Conservation (phyloP, 1,139 yeast species). For the Candida freyschussii region DNA sequence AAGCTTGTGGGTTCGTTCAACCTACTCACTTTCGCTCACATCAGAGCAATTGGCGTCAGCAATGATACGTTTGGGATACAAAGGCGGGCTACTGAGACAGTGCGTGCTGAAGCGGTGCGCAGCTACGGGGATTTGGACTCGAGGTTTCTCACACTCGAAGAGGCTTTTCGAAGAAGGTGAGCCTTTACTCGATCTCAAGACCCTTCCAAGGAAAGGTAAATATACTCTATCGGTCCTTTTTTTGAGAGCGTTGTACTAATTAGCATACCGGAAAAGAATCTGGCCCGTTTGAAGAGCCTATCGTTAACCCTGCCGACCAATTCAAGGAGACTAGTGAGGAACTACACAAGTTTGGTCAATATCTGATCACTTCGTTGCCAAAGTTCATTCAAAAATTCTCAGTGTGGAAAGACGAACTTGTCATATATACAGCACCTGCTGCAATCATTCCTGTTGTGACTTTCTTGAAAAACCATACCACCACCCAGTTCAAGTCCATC, state of each 20-base stretch:
- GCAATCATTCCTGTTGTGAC: slow-evolving; percentile 67
- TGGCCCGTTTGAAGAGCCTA: slow-evolving; percentile 47
- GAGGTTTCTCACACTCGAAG: no score
- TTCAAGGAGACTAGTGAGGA: slow-evolving; percentile 66
- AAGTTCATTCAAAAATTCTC: slow-evolving; percentile 79
- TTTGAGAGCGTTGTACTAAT: not conserved
- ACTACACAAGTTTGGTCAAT: slow-evolving; percentile 78
- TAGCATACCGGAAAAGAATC: slow-evolving; percentile 11
- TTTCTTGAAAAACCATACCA: slow-evolving; percentile 72
- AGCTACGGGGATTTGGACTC: no score
- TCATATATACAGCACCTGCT: slow-evolving; percentile 69
- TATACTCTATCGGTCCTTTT: not conserved
- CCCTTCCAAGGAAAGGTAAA: slow-evolving; percentile 20
- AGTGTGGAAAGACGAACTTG: slow-evolving; percentile 89
- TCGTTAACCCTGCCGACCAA: slow-evolving; percentile 75
- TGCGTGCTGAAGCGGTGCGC: no score
- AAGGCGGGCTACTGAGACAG: no score
- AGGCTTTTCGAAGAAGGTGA: no score
- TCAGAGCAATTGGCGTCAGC: slow-evolving; percentile 1
- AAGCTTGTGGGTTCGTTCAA: no score
- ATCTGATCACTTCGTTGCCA: slow-evolving; percentile 74
- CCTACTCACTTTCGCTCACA: not conserved
- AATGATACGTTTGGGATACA: no score
- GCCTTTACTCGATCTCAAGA: slow-evolving; percentile 16
- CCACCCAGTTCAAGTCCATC: slow-evolving; percentile 74